Evolutionary conservation across 176 grass and related monocot genomes (phyloP), one percentile per base, ranked within the genome.

Genomic region (Oryza meridionalis): DNA sequence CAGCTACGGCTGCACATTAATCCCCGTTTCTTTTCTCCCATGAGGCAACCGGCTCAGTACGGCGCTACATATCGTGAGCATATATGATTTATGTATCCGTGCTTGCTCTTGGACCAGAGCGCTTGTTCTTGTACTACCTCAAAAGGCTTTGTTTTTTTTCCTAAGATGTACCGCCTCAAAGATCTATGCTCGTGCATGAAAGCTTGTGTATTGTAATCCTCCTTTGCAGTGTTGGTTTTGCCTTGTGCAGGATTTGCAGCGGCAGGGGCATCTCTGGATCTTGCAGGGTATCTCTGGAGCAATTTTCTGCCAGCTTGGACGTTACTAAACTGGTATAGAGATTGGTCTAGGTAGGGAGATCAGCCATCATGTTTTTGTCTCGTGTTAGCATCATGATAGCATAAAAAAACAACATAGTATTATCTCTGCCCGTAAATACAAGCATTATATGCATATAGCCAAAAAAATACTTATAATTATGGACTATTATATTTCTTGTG

Each of bases 71-170:
- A 25, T 61, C 55, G 55, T 61, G 55, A 9, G 21, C 55, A 16
- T 55, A 2, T 19, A 4, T 43, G 1, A 16, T 55, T 1, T 19
- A 4, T 43, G 1, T 31, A 37, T 15, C 21, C 70, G 35, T 67
- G 85, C 25, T 70, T 25, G 31, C 22, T 46, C 80, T 32, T 50
- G 68, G 86, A 84, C 75, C 45, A 15, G 75, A 12, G 67, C 42
- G 86, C 68, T 59, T 84, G 58, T 73, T 79, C 68, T 46, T 59
- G 83, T 16, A 21, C 73, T 16, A 21, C 73, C 19, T 31, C 14
- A 61, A 7, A 31, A 22, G 5, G 51, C 51, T 19, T 55, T 55
- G 17, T 55, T 55, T 55, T 55, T 35, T 31, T 31, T 31, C 7
- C 16, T 2, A 55, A 45, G 65, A 43, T 43, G 42, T 43, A 43